Percentiles rank a stretch among this genome's conserved stretches.
Evolutionary conservation across 805 yeast species (phyloP).

Genomic region (Kuraishia capsulata): DNA sequence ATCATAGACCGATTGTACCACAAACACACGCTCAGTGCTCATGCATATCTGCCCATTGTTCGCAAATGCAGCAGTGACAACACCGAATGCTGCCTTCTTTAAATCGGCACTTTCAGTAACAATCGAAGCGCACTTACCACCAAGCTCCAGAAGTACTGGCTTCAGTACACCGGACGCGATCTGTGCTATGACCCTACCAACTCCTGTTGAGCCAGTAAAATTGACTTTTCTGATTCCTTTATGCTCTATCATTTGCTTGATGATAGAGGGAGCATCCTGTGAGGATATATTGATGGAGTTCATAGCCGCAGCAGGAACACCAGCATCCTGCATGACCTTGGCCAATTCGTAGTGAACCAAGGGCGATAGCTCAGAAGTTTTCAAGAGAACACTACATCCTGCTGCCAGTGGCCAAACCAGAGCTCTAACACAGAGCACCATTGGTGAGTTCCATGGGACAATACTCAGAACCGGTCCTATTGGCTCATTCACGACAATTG

Average conservation of each 20-base stretch:
- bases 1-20: constrained; percentile 26
- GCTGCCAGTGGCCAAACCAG: constrained; percentile 36
- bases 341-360: constrained; percentile 21
- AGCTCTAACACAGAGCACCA: constrained; percentile 27
- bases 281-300: constrained; percentile 24
- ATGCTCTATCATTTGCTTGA: constrained; percentile 19
- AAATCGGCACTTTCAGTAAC: constrained; percentile 24
- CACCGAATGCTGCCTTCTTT: constrained; percentile 17
- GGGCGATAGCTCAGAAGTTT: constrained; percentile 31
- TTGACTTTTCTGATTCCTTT: constrained; percentile 25
- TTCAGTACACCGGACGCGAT: constrained; percentile 27
- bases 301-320: constrained; percentile 26
- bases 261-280: constrained; percentile 15
- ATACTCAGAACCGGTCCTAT: constrained; percentile 37
- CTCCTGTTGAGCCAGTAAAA: constrained; percentile 36
- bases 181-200: constrained; percentile 27
- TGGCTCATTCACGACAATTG: constrained; percentile 25
- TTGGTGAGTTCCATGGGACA: constrained; percentile 43
- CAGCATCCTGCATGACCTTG: constrained; percentile 25
- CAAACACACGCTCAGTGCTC: constrained; percentile 29
- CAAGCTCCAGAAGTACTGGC: constrained; percentile 33
- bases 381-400: constrained; percentile 36
- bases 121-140: constrained; percentile 33
- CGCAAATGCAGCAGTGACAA: constrained; percentile 26
- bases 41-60: constrained; percentile 41